Base-by-base conservation (phyloP, 1,284 basidiomycete genomes). In the Xerocomus minutiporus region DNA sequence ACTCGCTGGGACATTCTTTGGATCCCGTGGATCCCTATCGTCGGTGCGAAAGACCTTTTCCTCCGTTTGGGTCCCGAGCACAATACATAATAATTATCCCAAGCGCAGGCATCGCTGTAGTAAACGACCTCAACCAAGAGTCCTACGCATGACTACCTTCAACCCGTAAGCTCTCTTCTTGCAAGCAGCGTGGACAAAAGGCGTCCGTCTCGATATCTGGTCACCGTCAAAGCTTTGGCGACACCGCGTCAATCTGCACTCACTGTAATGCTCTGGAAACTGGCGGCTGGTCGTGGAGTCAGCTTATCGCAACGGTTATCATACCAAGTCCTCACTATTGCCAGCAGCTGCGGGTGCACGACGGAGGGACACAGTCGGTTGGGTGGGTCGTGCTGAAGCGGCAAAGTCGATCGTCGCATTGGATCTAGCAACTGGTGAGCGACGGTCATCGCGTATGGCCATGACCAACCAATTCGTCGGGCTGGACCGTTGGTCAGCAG, bases 371-470 rank as follows among this genome's bases (percentile, higher is more conserved):
- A 61, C 86, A 90, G 54, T 81, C 72, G 28, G 56, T 58, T 17
- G 83, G 83, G 68, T 89, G 86, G 23, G 66, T 69, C 17, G 75
- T 69, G 60, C 86, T 88, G 72, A 89, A 89, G 69, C 76, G 86
- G 77, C 87, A 89, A 63, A 68, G 75, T 32, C 73, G 74, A 63
- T 82, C 76, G 51, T 79, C 80, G 68, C 86, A 89, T 61, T 71
- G 70, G 54, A 80, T 73, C 80, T 82, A 42, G 34, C 17, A 25
- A 29, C 36, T 59, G 54, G 58, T 63, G 48, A 71, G 56, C 12
- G 34, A 28, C 26, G 9, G 52, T 42, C 46, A 5, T 52, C 17
- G 26, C 44, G 20, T 35, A 45, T 40, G 39, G 23, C 43, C 38
- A 40, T 51, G 52, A 59, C 73, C 59, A 57, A 83, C 82, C 72